Evolutionary conservation across 1,284 basidiomycete species (phyloP).

Genomic region (Tilletiopsis washingtonensis): DNA sequence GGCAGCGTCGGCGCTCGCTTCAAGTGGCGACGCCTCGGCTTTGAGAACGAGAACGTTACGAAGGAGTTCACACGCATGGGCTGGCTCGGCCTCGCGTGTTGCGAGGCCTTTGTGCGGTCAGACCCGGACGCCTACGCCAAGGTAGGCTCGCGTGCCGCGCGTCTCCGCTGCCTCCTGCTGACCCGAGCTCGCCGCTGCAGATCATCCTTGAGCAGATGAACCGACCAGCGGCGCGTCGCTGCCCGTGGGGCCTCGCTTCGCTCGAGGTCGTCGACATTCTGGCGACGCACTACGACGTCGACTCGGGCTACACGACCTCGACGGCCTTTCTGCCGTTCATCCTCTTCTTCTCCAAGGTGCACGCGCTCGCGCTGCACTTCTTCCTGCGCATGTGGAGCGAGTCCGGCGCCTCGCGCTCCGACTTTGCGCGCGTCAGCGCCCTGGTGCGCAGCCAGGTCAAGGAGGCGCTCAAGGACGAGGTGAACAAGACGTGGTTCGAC

Average conservation of each 20-base stretch:
- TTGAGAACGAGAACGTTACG: constrained; percentile 67
- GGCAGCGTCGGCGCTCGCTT: constrained; percentile 52
- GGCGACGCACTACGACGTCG: constrained; percentile 34
- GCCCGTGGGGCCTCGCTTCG: constrained; percentile 77
- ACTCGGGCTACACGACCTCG: constrained; percentile 61
- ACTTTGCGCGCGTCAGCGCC: constrained; percentile 69
- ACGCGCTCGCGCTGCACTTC: constrained; percentile 73
- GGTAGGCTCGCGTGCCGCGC: constrained; percentile 51
- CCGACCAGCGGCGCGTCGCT: constrained; percentile 65
- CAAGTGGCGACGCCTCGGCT: constrained; percentile 74
- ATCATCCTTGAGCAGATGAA: constrained; percentile 76
- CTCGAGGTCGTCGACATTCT: constrained; percentile 68
- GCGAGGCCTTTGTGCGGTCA: constrained; percentile 63
- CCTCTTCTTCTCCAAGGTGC: constrained; percentile 70
- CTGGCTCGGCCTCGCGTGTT: constrained; percentile 59
- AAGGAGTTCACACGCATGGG: constrained; percentile 78
- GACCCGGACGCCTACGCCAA: constrained; percentile 75
- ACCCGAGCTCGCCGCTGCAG: constrained; percentile 48
- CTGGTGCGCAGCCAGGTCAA: constrained; percentile 70
- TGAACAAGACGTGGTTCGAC: constrained; percentile 70
- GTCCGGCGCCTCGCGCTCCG: constrained; percentile 62
- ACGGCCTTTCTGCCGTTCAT: constrained; percentile 83
- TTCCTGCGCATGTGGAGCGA: constrained; percentile 94
- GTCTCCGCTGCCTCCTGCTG: neutral
- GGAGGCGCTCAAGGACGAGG: constrained; percentile 57